Base-by-base conservation (phyloP, 2,329 filamentous ascomycete species). In the Botrytis squamosa region DNA sequence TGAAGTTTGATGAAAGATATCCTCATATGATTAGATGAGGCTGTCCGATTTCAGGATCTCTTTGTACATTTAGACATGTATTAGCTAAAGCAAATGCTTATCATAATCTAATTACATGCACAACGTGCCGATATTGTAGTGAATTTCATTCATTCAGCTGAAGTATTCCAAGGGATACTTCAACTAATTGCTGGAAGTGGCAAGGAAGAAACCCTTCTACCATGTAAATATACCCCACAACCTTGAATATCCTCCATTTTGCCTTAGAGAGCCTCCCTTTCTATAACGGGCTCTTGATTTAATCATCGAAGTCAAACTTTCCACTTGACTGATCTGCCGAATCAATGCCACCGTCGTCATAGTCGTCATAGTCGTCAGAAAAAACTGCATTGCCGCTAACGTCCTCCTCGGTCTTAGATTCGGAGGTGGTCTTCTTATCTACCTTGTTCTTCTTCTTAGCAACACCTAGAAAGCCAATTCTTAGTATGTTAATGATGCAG, bases 251-350 rank as follows among this genome's bases (percentile, higher is more conserved):
- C 12, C 22, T 18, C 22, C 59, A n/a, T 55, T 62, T 18, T 18
- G 2, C 33, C 4, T 16, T n/a, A 8, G 2, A 18, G 2, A 18
- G 0, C 3, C 12, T 18, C 9, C 16, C 4, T 0, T 8, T 57
- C n/a, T 4, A 57, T 33, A 4, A 29, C 7, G 18, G 16, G 1
- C n/a, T 9, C 14, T 6, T 55, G 14, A 18, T 18, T 9, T 18
- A 29, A 57, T 0, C n/a, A 18, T 18, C 3, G n/a, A 29, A 7
- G 3, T 57, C 14, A 2, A 6, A 29, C 16, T 18, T 1, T 29
- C 14, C 0, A 1, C 12, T 1, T 18, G 6, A 14, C 14, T 29
- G n/a, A 57, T 57, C 14, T 8, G 8, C 1, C 7, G 14, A 10
- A 3, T 9, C n/a, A 33, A 29, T 18, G 6, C 14, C 7, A 57